Percentiles rank a stretch among this genome's conserved stretches.
Evolutionary conservation across 2,329 filamentous ascomycete genomes (phyloP).

Genomic region (Fusarium redolens): DNA sequence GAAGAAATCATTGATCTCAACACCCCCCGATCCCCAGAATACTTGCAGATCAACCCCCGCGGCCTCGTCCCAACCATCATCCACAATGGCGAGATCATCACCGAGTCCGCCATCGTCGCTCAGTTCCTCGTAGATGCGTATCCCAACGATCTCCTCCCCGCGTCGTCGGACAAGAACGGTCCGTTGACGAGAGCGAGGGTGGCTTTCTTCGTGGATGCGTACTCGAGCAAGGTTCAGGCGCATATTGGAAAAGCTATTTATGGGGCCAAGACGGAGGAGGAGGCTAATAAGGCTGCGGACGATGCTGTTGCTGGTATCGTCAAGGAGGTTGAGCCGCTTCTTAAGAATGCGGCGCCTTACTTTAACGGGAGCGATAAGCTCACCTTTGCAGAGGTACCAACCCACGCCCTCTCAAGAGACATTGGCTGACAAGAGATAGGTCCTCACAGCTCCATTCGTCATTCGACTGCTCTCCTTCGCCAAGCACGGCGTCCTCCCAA

Average conservation of each 20-base stretch:
- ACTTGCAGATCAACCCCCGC: conserved; percentile 81
- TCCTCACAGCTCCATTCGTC: conserved; percentile 73
- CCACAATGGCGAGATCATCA: conserved; percentile 75
- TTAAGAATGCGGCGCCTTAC: conserved; percentile 68
- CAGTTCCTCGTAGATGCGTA: conserved; percentile 77
- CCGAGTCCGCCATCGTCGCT: conserved; percentile 78
- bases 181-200: conserved; percentile 74
- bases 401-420: no score
- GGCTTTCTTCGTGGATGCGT: conserved; percentile 79
- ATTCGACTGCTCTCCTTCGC: conserved; percentile 67
- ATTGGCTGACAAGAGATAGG: conserved; percentile 52
- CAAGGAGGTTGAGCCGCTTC: conserved; percentile 80
- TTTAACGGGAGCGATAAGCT: conserved; percentile 73
- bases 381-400: conserved; percentile 76
- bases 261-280: conserved; percentile 58
- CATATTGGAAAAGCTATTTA: conserved; percentile 60
- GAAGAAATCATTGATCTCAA: conserved; percentile 79
- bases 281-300: conserved; percentile 60
- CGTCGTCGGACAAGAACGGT: conserved; percentile 61
- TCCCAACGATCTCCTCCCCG: conserved; percentile 74
- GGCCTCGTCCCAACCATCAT: conserved; percentile 79
- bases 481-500: conserved; percentile 66
- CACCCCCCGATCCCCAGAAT: conserved; percentile 76
- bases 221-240: conserved; percentile 65
- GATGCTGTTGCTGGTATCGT: conserved; percentile 66